Evolutionary conservation across 306 rosid genomes (phyloP), one percentile per base, ranked within the genome.

Genomic region (Acmispon strigosus): DNA sequence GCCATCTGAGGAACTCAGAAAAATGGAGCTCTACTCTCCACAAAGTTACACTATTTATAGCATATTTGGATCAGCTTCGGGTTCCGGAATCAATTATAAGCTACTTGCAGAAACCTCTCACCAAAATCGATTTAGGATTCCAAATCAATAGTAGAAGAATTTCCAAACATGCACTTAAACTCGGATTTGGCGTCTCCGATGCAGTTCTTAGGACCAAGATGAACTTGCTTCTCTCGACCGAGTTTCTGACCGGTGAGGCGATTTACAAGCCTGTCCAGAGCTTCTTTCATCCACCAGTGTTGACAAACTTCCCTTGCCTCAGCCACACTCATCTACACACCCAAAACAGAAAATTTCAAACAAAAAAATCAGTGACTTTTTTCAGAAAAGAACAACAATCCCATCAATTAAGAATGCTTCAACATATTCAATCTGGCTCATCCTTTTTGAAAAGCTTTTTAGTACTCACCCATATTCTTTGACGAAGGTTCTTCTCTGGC

Each of bases 231-330:
- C 16, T 70, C 64, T 9, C 37, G 45, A 53, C 70, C 75, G 10
- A 51, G 78, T 63, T 76, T 75, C 74, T 65, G 85, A 78, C 86
- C 44, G 4, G 50, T 45, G 7, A 90, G 84, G 13, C 91, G 93
- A 52, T 49, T 81, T 19, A 86, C 91, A 42, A 92, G 62, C 73
- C 75, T 71, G 29, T 92, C 98, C 9, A 92, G 67, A 8, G 98
- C 98, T 37, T 92, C 98, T 75, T 88, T 92, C 98, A 92, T 92
- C 98, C 98, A 92, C 96, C 84, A 75, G 82, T 90, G 96, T 69
- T 84, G 87, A 75, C 98, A 92, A 42, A 78, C 93, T 54, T 90
- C 91, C 57, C 86, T 86, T 34, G 98, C 98, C 68, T 90, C 96
- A 0, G 10, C 11, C 11, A 82, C 96, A 20, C 86, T 86, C 96